Evolutionary conservation across 768 basidiomycete species (phyloP).

Genomic region (Lactarius deliciosus): DNA sequence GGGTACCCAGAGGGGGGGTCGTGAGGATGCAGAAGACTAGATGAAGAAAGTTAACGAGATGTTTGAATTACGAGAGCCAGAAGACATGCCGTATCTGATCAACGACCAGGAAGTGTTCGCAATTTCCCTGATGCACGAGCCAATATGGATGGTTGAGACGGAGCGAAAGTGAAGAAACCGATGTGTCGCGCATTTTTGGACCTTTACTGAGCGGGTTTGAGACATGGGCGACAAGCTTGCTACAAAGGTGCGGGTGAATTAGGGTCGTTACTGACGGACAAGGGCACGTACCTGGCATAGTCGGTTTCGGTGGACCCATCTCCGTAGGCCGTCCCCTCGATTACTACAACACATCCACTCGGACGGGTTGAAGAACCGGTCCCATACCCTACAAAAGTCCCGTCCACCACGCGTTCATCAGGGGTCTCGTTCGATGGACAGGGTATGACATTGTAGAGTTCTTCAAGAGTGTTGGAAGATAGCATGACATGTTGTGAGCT

Average conservation of each 20-base stretch:
- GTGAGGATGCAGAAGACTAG: slow-evolving; percentile 56
- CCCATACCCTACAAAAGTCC: slow-evolving; percentile 38
- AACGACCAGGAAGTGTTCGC: slow-evolving; percentile 75
- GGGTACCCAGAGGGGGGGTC: slow-evolving; percentile 66
- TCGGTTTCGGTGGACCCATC: slow-evolving; percentile 49
- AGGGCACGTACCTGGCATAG: slow-evolving; percentile 55
- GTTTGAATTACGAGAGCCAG: not conserved
- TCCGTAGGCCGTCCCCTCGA: slow-evolving; percentile 61
- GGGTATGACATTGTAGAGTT: slow-evolving; percentile 57
- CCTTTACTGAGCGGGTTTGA: slow-evolving; percentile 36
- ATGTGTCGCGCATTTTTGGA: slow-evolving; percentile 47
- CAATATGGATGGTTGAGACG: slow-evolving; percentile 77
- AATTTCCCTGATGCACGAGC: slow-evolving; percentile 77
- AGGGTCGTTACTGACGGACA: not conserved
- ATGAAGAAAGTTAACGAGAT: not conserved
- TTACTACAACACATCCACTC: slow-evolving; percentile 52
- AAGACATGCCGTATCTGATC: slow-evolving; percentile 64
- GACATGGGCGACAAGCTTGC: slow-evolving; percentile 48
- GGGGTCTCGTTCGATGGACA: slow-evolving; percentile 60
- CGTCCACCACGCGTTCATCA: slow-evolving; percentile 40
- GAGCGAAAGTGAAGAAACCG: slow-evolving; percentile 54
- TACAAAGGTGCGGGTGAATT: slow-evolving; percentile 33
- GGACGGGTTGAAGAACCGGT: slow-evolving; percentile 24
- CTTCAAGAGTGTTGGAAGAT: slow-evolving; percentile 70
- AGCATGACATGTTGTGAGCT: slow-evolving; percentile 66